Evolutionary conservation across 1,284 basidiomycete species (phyloP), one percentile per base, ranked within the genome.

Genomic region (Ceratobasidium sp.): DNA sequence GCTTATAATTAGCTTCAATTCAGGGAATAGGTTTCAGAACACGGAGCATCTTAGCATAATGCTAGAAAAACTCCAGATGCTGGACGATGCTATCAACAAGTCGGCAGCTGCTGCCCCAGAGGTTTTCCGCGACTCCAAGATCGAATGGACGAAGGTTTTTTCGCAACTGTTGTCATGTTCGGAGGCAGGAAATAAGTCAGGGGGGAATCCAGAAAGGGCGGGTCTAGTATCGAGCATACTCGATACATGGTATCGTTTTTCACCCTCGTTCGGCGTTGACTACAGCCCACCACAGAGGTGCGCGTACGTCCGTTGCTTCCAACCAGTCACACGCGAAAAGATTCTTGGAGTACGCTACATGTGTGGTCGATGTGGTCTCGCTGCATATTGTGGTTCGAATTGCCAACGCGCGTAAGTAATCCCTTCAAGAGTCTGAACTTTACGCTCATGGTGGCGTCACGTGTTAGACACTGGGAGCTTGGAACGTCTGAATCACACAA

Each of bases 61-160:
- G 1, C 53, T 31, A 5, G 22, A 56, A 8, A 27, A 53, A 4
- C 24, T 53, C 24, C 29, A n/a, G 5, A 9, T 5, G 24, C 19
- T 31, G 9, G 13, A 13, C 14, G 1, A 11, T 3, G 11, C 19
- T n/a, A n/a, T 39, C 2, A n/a, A 22, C 9, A 24, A 22, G 41
- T n/a, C 41, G 2, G 31, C 27, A 11, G 22, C 22, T 11, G 29
- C 27, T n/a, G 24, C 62, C 27, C 62, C 46, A 8, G n/a, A 39
- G 9, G 5, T 59, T 16, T 59, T 59, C 37, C 14, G 3, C 8
- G 19, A 59, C 4, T 59, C 58, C 11, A 22, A 37, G 9, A 19
- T 59, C 58, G 37, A 22, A 22, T 59, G 58, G 58, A 31, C 34
- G 13, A 59, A 59, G 37, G 43, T 46, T 4, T 46, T 46, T 14